These are phyloP conservation scores for Peronospora tabacina DNA, from an alignment of 352 stramenopile genomes.

Conservation along the genomic window DNA sequence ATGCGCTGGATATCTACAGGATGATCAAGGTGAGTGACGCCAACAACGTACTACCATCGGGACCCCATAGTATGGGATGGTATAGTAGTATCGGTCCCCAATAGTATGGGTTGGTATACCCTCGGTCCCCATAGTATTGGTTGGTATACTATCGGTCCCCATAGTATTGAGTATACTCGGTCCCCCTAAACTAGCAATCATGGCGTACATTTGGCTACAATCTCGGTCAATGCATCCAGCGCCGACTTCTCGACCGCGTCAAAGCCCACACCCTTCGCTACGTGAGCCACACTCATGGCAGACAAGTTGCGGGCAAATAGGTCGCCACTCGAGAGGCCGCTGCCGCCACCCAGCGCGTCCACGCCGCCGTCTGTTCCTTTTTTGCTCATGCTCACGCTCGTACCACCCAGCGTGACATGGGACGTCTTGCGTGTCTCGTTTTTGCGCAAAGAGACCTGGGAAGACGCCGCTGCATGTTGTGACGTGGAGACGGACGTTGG, in stretches of 20 bases:
- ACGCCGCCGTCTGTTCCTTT: constrained; percentile 19
- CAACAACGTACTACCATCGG: no score
- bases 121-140: no score
- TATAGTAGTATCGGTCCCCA: no score
- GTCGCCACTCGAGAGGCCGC: constrained; percentile 29
- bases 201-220: constrained; percentile 41
- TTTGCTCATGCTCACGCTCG: constrained; percentile 43
- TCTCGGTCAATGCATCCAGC: constrained; percentile 40
- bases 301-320: constrained; percentile 44
- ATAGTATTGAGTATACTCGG: constrained; percentile 4
- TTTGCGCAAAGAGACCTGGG: constrained; percentile 11
- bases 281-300: constrained; percentile 44
- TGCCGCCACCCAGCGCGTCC: constrained; percentile 15
- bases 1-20: constrained; percentile 45
- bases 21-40: no score
- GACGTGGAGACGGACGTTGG: background rate
- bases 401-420: constrained; percentile 17
- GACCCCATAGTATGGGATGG: no score
- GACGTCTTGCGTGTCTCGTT: constrained; percentile 21
- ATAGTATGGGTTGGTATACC: no score
- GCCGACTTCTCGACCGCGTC: constrained; percentile 46
- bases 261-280: constrained; percentile 44
- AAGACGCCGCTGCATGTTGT: background rate
- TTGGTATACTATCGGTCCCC: background rate
- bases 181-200: constrained; percentile 7